phyloP scores from a whole-genome alignment of 768 basidiomycete genomes.

The Leccinellum rugosiceps region DNA sequence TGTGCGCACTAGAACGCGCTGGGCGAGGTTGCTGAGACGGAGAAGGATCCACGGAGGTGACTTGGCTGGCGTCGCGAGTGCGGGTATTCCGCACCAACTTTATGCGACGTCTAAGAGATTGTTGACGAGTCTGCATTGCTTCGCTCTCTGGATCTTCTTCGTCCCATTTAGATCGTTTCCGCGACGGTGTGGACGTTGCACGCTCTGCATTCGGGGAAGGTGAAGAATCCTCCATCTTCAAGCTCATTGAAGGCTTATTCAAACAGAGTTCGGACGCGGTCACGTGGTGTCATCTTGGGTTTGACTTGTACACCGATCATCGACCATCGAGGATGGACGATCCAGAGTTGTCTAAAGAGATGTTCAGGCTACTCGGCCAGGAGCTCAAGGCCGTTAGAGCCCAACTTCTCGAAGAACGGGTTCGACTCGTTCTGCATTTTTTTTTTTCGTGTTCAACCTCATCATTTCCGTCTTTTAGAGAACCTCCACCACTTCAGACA shows the following conservation, averaged over 20 bases:
- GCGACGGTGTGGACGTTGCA: constrained; percentile 42
- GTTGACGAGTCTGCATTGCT: constrained; percentile 31
- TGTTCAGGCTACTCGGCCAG: constrained; percentile 25
- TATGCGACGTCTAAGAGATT: constrained; percentile 52
- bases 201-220: constrained; percentile 31
- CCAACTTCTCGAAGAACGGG: constrained; percentile 24
- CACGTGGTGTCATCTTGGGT: not conserved
- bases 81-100: constrained; percentile 37
- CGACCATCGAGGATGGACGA: constrained; percentile 25
- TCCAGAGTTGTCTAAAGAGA: constrained; percentile 23
- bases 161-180: constrained; percentile 79
- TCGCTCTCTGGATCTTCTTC: constrained; percentile 44
- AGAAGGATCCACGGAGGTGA: constrained; percentile 13
- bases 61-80: constrained; percentile 15
- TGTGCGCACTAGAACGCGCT: constrained; percentile 39
- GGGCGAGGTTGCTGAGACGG: constrained; percentile 14
- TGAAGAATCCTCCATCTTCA: constrained; percentile 7
- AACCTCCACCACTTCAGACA: not conserved
- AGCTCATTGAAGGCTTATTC: not conserved
- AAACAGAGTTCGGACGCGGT: not conserved
- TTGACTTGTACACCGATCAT: not conserved
- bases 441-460: not conserved
- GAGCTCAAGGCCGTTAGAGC: constrained; percentile 23
- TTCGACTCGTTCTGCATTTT: not conserved
- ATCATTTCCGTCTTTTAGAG: constrained; percentile 5